phyloP scores from a whole-genome alignment of 2,329 filamentous ascomycete species.

The Blastomyces gilchristii region DNA sequence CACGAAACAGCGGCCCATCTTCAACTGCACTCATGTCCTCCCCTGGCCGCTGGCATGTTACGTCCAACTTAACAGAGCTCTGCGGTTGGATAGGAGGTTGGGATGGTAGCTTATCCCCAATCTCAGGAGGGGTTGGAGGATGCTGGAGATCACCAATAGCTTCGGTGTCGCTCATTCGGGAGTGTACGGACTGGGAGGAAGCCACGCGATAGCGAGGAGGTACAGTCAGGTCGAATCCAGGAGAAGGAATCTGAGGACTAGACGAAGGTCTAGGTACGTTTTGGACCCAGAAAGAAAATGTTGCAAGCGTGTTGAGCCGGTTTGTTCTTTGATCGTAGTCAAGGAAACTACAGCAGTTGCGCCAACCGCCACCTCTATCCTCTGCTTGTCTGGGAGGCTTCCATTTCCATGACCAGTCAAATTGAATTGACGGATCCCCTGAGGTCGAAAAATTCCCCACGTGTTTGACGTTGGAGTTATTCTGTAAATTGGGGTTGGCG shows the following conservation, averaged over 20 bases:
- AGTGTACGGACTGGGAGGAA: constrained; percentile 80
- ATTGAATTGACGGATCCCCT: constrained; percentile 73
- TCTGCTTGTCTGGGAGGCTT: constrained; percentile 73
- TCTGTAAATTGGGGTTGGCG: constrained; percentile 92
- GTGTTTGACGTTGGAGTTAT: constrained; percentile 88
- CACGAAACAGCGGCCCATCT: constrained; percentile 89
- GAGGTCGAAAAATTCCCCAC: constrained; percentile 84
- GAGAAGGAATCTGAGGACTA: constrained; percentile 51
- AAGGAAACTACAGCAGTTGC: constrained; percentile 92
- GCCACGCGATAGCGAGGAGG: constrained; percentile 70
- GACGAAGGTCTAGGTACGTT: constrained; percentile 38
- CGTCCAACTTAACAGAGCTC: constrained; percentile 62
- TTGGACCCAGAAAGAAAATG: constrained; percentile 91
- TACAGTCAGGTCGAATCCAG: constrained; percentile 60
- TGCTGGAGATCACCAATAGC: constrained; percentile 29
- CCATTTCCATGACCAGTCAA: constrained; percentile 97
- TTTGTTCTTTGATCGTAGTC: constrained; percentile 95
- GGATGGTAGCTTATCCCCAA: constrained; percentile 13
- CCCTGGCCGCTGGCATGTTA: constrained; percentile 72
- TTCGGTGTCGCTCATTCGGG: constrained; percentile 65
- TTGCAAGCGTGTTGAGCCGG: constrained; percentile 74
- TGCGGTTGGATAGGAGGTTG: constrained; percentile 23
- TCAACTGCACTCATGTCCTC: constrained; percentile 79
- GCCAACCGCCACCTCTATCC: constrained; percentile 84
- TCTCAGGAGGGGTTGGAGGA: constrained; percentile 13